Base-by-base conservation (phyloP, 1,284 basidiomycete species). In the Trichosporon asahii region DNA sequence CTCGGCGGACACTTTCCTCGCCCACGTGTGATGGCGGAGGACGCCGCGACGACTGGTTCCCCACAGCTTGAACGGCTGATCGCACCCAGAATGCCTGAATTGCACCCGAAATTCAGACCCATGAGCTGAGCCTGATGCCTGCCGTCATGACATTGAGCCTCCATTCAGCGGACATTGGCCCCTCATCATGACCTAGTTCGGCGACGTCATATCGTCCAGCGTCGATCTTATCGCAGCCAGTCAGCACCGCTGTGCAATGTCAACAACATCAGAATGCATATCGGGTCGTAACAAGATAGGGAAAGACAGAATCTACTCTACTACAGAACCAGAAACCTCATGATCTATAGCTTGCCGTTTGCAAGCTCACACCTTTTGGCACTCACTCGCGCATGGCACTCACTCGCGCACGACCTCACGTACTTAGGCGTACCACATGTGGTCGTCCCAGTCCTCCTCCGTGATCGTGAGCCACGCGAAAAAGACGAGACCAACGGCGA, bases 361-460 rank as follows among this genome's bases (percentile, higher is more conserved):
- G 11, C 35, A 12, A 37, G 35, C 14, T 29, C 53, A 3, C 49
- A 9, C 31, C 31, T 33, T 33, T 9, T 9, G 31, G 31, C 31
- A 33, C 31, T 33, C 31, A 33, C 31, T 33, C 31, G 31, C 31
- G 11, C 6, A 33, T 33, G 7, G 31, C 31, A 33, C 31, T n/a
- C n/a, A n/a, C n/a, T n/a, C n/a, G n/a, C n/a, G n/a, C n/a, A n/a
- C n/a, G n/a, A n/a, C n/a, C n/a, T n/a, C n/a, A n/a, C n/a, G n/a
- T n/a, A 9, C 31, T 33, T 53, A 61, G 2, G 57, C 57, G 29
- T 61, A 61, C 57, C 57, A 61, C 57, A 61, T 61, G 57, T 61
- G 57, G 57, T 61, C 57, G 57, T 61, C 57, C 57, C 57, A 61
- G 57, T 61, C 57, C 29, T 61, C 57, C 18, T 61, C 57, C 29